phyloP scores from a whole-genome alignment of 2,329 filamentous ascomycete genomes.

The Colletotrichum eleusines region DNA sequence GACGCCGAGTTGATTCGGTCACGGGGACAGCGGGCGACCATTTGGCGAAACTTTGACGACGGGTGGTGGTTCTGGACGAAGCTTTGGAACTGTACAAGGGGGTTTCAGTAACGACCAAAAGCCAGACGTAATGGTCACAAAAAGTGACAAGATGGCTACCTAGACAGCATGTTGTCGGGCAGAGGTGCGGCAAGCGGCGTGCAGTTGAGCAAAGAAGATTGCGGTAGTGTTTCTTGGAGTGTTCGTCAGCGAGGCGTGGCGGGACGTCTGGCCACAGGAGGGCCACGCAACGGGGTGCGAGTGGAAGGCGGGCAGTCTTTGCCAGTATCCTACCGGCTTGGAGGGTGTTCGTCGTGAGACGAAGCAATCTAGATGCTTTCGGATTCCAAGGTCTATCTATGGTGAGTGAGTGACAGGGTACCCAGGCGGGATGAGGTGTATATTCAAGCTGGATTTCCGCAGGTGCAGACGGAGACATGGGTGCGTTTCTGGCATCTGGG shows the following conservation, averaged over 20 bases:
- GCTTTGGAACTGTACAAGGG: slow-evolving; percentile 8
- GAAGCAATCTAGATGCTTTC: background rate
- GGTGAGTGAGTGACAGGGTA: slow-evolving; percentile 8
- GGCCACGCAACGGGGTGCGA: slow-evolving; percentile 16
- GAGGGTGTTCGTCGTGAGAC: slow-evolving; percentile 1
- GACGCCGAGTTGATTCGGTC: background rate
- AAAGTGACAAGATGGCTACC: background rate
- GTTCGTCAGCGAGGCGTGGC: slow-evolving; percentile 15
- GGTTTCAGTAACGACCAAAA: background rate
- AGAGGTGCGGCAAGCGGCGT: slow-evolving; percentile 4
- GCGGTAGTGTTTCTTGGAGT: background rate
- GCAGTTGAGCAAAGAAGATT: background rate
- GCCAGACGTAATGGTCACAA: background rate
- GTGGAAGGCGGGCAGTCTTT: slow-evolving; percentile 18
- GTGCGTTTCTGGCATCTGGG: background rate
- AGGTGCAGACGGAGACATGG: slow-evolving; percentile 7
- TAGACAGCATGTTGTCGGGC: background rate
- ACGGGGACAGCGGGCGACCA: too few species aligned
- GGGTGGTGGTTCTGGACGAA: background rate
- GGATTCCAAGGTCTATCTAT: background rate
- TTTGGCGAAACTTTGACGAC: background rate
- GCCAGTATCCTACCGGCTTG: background rate
- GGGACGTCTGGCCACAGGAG: background rate
- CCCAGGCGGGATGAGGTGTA: slow-evolving; percentile 28
- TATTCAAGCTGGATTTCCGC: slow-evolving; percentile 17